A percentile compares a stretch with the other conserved stretches of the same genome.
These are phyloP conservation scores for Acanthamoeba divionensis DNA, from an alignment of 208 protist genomes.

Conservation along the genomic window DNA sequence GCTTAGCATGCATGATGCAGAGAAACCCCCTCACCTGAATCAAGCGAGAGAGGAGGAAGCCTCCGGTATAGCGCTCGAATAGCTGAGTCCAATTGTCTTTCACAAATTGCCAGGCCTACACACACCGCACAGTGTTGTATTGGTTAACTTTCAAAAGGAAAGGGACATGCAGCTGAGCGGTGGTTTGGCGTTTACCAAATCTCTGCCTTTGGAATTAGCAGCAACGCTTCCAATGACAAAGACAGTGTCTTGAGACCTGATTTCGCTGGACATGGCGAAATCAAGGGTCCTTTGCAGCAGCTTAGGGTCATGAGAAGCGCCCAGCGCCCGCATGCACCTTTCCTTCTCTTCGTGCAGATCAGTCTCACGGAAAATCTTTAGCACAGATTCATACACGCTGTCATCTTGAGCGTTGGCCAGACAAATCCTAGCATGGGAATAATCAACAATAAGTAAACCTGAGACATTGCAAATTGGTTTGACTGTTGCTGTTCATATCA, in stretches of 20 bases:
- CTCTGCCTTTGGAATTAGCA: neutral
- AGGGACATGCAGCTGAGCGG: neutral
- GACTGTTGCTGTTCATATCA: conserved; percentile 45
- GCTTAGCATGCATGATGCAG: too few species aligned
- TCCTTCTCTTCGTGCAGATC: conserved; percentile 57
- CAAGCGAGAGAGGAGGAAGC: conserved; percentile 8
- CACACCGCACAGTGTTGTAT: neutral
- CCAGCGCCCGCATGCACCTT: conserved; percentile 46
- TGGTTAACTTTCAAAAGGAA: neutral
- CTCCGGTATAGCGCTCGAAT: neutral
- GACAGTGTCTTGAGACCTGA: conserved; percentile 60
- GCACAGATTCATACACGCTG: conserved; percentile 32
- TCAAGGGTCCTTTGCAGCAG: conserved; percentile 48
- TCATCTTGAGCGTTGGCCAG: neutral
- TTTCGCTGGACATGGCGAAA: conserved; percentile 59
- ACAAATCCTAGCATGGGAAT: neutral
- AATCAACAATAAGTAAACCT: too few species aligned
- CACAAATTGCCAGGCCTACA: conserved; percentile 58
- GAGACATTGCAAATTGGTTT: too few species aligned
- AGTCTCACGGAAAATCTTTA: conserved; percentile 48
- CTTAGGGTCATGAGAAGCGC: neutral
- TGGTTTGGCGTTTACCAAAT: neutral
- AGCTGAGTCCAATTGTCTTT: conserved; percentile 52
- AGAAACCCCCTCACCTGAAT: too few species aligned
- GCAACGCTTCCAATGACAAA: conserved; percentile 45